Conservation (phyloP, 305 asterid genomes). For the Fraxinus greggii region DNA sequence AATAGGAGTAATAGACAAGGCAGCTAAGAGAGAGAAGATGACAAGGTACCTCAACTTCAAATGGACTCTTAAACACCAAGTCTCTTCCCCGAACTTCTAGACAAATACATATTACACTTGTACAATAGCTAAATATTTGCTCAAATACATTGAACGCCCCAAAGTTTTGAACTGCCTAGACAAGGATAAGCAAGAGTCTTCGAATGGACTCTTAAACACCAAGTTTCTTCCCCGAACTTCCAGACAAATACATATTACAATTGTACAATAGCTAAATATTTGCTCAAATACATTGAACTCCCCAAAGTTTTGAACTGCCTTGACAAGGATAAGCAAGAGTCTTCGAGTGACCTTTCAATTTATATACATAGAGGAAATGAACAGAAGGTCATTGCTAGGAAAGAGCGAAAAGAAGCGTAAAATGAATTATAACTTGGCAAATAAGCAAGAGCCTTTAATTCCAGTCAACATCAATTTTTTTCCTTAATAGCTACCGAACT, state of each 20-base stretch:
- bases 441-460: conserved; percentile 15
- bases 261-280: conserved; percentile 19
- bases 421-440: conserved; percentile 16
- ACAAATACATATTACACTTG: background rate
- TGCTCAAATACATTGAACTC: background rate
- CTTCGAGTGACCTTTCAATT: background rate
- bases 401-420: background rate
- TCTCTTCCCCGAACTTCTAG: background rate
- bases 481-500: background rate
- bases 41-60: background rate
- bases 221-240: background rate
- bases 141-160: conserved; percentile 9
- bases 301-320: conserved; percentile 15
- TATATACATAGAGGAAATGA: background rate
- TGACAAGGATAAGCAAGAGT: background rate
- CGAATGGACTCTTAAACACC: background rate
- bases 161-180: background rate
- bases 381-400: background rate
- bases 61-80: background rate
- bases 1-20: background rate
- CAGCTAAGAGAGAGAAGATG: conserved; percentile 3
- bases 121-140: conserved; percentile 20
- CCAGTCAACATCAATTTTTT: background rate
- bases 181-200: background rate
- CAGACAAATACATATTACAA: conserved; percentile 3